Base-by-base conservation (phyloP, 2,329 filamentous ascomycete species). In the Aspergillus calidoustus region DNA sequence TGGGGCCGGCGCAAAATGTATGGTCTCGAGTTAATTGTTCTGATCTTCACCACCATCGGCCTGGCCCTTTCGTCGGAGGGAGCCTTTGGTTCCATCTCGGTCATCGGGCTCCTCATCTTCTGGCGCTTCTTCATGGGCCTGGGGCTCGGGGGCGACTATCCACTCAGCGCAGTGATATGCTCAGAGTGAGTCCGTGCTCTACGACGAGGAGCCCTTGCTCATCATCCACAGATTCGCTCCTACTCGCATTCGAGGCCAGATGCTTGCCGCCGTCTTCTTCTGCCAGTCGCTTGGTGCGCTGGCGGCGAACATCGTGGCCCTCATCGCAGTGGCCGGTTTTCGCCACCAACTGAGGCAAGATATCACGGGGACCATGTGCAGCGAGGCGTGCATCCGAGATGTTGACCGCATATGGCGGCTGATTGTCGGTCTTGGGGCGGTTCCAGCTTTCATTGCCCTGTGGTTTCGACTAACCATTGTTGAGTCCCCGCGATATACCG, bases 231-330 rank as follows among this genome's bases (percentile, higher is more conserved):
- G 64, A 43, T 89, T 83, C 80, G 75, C 71, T 52, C 65, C 66
- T 17, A 71, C 63, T 3, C 64, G 60, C 11, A 64, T 66, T 19
- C 83, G 91, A 75, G 91, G 91, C 66, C 90, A 90, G 66, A 94
- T 94, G 88, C 92, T 94, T 87, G 90, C 87, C 46, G 84, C 89
- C 23, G 91, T 94, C 59, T 94, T 94, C 71, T 89, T 91, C 69
- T 93, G 92, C 89, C 91, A 95, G 76, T 91, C 91, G 66, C 83
- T 93, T 54, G 91, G 91, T 22, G 91, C 94, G 76, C 86, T 93
- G 54, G 82, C 82, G 25, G 91, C 89, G 53, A 90, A 90, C 56
- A 84, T 93, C 44, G 83, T 94, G 66, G 89, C 91, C 76, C 82
- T 94, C 52, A 90, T 93, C 71, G 84, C 89, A 61, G 89, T 89